These are phyloP conservation scores for Pichia sp. DNA, from an alignment of 1,139 yeast genomes.

Conservation along the genomic window DNA sequence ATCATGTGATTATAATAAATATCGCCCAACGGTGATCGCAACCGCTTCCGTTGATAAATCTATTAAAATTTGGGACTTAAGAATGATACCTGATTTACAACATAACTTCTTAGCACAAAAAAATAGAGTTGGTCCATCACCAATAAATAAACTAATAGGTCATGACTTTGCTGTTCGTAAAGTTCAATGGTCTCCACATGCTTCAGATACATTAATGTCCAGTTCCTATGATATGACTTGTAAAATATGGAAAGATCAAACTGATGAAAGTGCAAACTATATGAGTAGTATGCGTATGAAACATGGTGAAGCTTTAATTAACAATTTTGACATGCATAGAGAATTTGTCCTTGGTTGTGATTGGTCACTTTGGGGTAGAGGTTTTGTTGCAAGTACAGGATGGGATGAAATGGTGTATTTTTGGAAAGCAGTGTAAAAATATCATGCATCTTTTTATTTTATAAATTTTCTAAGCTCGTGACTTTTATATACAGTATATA, in stretches of 20 bases:
- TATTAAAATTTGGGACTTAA: slow-evolving; percentile 79
- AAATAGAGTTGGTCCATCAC: slow-evolving; percentile 54
- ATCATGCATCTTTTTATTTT: neutral
- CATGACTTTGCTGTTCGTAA: slow-evolving; percentile 85
- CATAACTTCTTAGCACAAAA: slow-evolving; percentile 35
- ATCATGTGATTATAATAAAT: slow-evolving; percentile 86
- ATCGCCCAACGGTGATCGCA: slow-evolving; percentile 70
- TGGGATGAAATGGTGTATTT: slow-evolving; percentile 95
- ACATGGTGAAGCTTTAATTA: slow-evolving; percentile 42
- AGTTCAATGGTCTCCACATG: slow-evolving; percentile 87
- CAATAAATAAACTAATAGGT: slow-evolving; percentile 73
- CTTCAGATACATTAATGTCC: slow-evolving; percentile 60
- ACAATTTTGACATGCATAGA: slow-evolving; percentile 62
- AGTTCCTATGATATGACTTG: slow-evolving; percentile 92
- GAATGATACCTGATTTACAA: slow-evolving; percentile 46
- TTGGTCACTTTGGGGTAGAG: slow-evolving; percentile 97
- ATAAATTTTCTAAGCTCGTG: neutral
- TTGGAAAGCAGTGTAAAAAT: slow-evolving; percentile 52
- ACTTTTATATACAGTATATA: neutral
- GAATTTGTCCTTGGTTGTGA: slow-evolving; percentile 96
- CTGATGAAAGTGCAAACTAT: slow-evolving; percentile 48
- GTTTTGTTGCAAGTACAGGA: slow-evolving; percentile 91
- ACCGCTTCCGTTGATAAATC: slow-evolving; percentile 87
- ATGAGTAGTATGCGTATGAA: slow-evolving; percentile 35
- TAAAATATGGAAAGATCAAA: slow-evolving; percentile 73